Evolutionary conservation across 495 filamentous ascomycete genomes (phyloP).

Genomic region (Corynascus novoguineensis): DNA sequence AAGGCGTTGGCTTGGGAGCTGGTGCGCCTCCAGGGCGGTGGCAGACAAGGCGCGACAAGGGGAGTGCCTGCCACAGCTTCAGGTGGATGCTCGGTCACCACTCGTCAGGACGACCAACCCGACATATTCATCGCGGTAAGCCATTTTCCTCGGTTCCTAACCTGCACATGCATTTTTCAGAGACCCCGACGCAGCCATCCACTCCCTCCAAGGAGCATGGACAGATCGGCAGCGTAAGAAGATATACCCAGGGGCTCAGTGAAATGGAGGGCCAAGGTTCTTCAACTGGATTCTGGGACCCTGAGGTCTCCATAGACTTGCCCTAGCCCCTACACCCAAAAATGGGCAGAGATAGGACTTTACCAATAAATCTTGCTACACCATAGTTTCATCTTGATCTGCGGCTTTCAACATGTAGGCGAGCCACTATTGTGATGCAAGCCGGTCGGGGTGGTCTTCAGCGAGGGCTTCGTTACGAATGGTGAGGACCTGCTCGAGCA

Average conservation of each 20-base stretch:
- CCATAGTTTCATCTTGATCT: no score
- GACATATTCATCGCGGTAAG: neutral
- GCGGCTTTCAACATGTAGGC: no score
- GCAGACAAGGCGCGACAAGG: conserved; percentile 1
- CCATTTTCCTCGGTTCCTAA: neutral
- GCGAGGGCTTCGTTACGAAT: no score
- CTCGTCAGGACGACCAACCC: conserved; percentile 2
- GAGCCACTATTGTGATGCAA: no score
- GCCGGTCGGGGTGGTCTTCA: no score
- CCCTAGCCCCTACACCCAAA: no score
- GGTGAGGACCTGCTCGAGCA: no score
- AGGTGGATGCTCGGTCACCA: neutral
- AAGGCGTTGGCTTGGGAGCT: neutral
- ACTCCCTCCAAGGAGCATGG: neutral
- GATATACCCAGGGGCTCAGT: neutral
- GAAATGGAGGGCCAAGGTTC: neutral
- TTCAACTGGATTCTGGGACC: neutral
- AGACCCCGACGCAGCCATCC: neutral
- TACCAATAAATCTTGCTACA: no score
- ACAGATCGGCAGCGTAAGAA: neutral
- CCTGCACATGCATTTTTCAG: neutral
- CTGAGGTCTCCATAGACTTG: neutral
- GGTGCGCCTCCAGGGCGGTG: neutral
- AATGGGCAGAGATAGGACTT: no score
- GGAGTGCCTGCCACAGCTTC: neutral